Evolutionary conservation across 257 asterid species (phyloP).

Genomic region (Solanum ossicruentum): DNA sequence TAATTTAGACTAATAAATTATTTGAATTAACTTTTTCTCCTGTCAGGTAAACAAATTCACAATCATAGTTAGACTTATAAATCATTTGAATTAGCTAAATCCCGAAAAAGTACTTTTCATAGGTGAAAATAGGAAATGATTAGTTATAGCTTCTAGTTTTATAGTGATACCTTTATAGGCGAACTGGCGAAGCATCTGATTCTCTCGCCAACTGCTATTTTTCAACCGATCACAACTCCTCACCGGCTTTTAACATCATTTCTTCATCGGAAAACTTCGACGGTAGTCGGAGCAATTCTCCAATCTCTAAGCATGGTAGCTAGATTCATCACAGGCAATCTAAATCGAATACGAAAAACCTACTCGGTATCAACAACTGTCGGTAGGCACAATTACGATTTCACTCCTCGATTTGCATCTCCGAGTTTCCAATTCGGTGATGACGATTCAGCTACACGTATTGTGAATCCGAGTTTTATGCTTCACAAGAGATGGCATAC

Average conservation of each 20-base stretch:
- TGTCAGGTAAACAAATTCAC: too few species aligned
- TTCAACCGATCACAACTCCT: background rate
- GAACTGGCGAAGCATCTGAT: background rate
- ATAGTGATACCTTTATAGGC: background rate
- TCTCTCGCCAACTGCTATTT: background rate
- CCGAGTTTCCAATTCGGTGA: slow-evolving; percentile 7
- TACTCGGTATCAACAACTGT: slow-evolving; percentile 10
- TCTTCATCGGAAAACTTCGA: background rate
- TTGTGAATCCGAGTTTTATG: slow-evolving; percentile 34
- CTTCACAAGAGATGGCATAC: slow-evolving; percentile 65
- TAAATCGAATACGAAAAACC: slow-evolving; percentile 21
- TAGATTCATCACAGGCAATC: slow-evolving; percentile 23
- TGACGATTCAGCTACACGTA: background rate
- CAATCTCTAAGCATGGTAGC: slow-evolving; percentile 39
- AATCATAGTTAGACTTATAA: too few species aligned
- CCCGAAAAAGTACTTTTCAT: too few species aligned
- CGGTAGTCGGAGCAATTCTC: background rate
- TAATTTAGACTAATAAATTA: too few species aligned
- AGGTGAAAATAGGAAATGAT: background rate
- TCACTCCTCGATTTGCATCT: slow-evolving; percentile 1
- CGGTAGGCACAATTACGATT: background rate
- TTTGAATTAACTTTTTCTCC: too few species aligned
- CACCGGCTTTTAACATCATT: background rate
- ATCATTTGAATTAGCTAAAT: background rate
- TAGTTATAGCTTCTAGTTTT: background rate